A percentile compares a stretch with the other conserved stretches of the same genome.
These are phyloP conservation scores for Chrysoporthe cubensis DNA, from an alignment of 2,329 filamentous ascomycete species.

Conservation along the genomic window DNA sequence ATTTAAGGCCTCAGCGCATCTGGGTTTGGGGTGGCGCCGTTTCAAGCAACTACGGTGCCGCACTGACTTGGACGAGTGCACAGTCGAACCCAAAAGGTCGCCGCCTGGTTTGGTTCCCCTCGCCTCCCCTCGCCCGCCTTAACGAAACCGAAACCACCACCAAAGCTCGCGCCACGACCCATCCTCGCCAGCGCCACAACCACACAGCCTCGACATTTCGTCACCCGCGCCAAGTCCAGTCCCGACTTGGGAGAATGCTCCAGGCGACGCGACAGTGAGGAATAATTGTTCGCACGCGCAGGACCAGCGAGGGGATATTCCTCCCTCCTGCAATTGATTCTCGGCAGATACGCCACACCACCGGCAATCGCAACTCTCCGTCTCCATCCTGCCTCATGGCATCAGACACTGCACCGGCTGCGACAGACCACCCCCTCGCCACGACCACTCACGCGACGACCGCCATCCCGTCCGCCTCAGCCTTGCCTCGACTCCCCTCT, in stretches of 20 bases:
- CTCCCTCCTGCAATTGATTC: slow-evolving; percentile 9
- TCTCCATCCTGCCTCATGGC: slow-evolving; percentile 48
- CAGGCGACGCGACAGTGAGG: slow-evolving; percentile 22
- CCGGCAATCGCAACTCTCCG: slow-evolving; percentile 1
- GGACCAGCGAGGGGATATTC: background rate
- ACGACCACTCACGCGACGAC: slow-evolving; percentile 33
- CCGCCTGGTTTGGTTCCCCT: background rate
- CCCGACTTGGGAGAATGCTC: slow-evolving; percentile 19
- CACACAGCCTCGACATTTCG: slow-evolving; percentile 31
- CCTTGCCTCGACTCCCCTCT: slow-evolving; percentile 43
- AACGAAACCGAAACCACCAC: slow-evolving; percentile 7
- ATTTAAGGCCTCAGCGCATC: background rate
- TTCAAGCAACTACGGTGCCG: background rate
- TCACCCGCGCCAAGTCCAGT: slow-evolving; percentile 22
- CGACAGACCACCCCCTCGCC: slow-evolving; percentile 54
- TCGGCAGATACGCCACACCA: background rate
- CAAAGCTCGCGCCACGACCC: slow-evolving; percentile 31
- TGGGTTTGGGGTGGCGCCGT: background rate
- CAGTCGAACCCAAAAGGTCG: background rate
- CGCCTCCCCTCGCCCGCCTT: slow-evolving; percentile 4
- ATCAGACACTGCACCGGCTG: slow-evolving; percentile 56
- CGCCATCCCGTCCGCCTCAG: slow-evolving; percentile 38
- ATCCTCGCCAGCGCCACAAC: slow-evolving; percentile 25
- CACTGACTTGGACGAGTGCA: slow-evolving; percentile 5
- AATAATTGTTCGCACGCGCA: slow-evolving; percentile 13